A percentile compares a stretch with the other conserved stretches of the same genome.
Evolutionary conservation across 2,329 filamentous ascomycete genomes (phyloP).

Genomic region (Cladosporium sp.): DNA sequence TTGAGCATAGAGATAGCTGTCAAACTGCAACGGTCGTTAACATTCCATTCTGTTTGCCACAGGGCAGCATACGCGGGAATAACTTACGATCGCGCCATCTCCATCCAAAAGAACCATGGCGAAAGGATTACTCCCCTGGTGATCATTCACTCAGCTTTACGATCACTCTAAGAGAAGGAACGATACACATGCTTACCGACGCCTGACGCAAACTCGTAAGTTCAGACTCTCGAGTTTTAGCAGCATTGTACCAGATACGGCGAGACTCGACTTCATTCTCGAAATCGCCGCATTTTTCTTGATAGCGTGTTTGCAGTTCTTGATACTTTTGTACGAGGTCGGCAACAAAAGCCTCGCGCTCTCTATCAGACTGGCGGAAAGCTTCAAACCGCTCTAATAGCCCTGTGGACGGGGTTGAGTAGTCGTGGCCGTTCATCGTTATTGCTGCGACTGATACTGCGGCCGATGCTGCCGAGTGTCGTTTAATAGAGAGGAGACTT

Average conservation of each 20-base stretch:
- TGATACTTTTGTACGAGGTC: constrained; percentile 30
- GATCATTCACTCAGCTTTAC: too few species aligned
- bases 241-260: constrained; percentile 29
- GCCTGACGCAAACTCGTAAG: constrained; percentile 19
- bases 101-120: constrained; percentile 45
- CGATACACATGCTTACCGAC: constrained; percentile 18
- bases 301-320: constrained; percentile 29
- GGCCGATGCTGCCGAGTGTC: not conserved
- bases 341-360: constrained; percentile 28
- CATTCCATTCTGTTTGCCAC: not conserved
- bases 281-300: constrained; percentile 32
- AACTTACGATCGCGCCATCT: constrained; percentile 43
- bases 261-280: constrained; percentile 34
- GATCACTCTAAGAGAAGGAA: too few species aligned
- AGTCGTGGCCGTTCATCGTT: constrained; percentile 20
- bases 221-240: constrained; percentile 22
- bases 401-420: constrained; percentile 1
- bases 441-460: not conserved
- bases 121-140: constrained; percentile 36
- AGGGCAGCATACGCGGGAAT: constrained; percentile 1
- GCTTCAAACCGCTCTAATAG: constrained; percentile 27
- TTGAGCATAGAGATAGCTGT: constrained; percentile 39
- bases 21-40: constrained; percentile 33
- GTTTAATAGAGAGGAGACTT: not conserved
- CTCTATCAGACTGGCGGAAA: constrained; percentile 29